Base-by-base conservation (phyloP, 441 rosid species). In the Capsella rubella region DNA sequence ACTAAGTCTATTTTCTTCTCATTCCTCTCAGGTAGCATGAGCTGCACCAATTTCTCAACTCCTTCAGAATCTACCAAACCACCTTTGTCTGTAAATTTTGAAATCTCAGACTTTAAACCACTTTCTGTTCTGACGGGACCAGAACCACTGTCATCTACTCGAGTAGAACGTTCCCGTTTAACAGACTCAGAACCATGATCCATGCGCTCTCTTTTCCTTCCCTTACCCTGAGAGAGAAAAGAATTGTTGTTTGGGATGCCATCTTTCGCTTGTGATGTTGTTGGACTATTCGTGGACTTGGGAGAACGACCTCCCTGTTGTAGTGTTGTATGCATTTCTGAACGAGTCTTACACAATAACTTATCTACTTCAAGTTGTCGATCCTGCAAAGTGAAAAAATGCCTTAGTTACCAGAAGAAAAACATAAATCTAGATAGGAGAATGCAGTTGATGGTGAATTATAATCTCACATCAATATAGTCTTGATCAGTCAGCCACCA, bases 401-500 rank as follows among this genome's bases (percentile, higher is more conserved):
- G n/a, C 6, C 5, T 40, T 40, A 11, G 5, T 37, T 40, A 40
- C 43, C 43, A 11, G 13, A 39, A 21, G 43, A 39, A 9, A 10
- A 39, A 8, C 42, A 39, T 9, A 39, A 39, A 39, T 11, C 43
- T 3, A 2, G 9, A 39, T 2, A 39, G 14, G 11, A 40, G 14
- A 40, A 3, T 12, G 42, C 42, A 39, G 7, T 40, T 40, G 43
- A 14, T 40, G 4, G 10, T 40, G 42, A 37, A 40, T 40, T 9
- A 40, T 11, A 42, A 91, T 84, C 93, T 84, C 88, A 89, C 93
- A 87, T 87, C 81, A 62, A 87, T 87, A 78, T 88, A 90, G 71
- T 91, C 85, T 86, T 87, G 87, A 84, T 95, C 98, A 62, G 93
- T 92, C 75, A 91, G 82, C 99, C 99, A 95, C 97, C 97, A 88